A percentile compares a stretch with the other conserved stretches of the same genome.
Conservation (phyloP, 179 eudicot genomes). For the Beta macrorhiza region DNA sequence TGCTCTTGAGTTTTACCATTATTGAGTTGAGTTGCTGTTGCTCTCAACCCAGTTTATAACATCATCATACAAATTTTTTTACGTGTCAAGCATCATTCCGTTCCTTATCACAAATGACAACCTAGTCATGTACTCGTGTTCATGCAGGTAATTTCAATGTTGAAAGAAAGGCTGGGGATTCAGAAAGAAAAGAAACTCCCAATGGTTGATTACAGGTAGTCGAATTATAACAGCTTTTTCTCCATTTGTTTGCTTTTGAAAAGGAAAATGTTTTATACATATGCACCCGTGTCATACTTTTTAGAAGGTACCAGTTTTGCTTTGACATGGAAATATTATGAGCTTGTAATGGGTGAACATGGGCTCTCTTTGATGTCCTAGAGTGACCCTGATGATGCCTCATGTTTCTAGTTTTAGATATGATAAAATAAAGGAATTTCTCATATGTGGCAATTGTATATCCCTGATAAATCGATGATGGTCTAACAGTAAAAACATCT, state of each 20-base stretch:
- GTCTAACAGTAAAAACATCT: neutral
- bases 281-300: neutral
- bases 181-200: slow-evolving; percentile 66
- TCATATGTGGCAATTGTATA: neutral
- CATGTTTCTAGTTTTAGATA: neutral
- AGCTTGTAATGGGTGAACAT: neutral
- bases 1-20: no score
- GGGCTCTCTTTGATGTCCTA: neutral
- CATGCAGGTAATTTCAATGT: slow-evolving; percentile 65
- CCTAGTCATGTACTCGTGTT: slow-evolving; percentile 16
- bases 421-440: neutral
- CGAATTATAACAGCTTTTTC: slow-evolving; percentile 3
- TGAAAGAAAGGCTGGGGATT: slow-evolving; percentile 66
- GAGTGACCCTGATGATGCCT: neutral
- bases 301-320: neutral
- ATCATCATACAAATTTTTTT: neutral
- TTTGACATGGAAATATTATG: neutral
- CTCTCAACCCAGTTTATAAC: no score
- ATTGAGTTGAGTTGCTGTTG: no score
- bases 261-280: neutral
- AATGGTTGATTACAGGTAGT: slow-evolving; percentile 73
- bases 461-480: neutral
- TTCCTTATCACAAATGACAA: neutral
- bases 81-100: neutral
- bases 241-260: neutral